Evolutionary conservation across 2,329 filamentous ascomycete genomes (phyloP).

Genomic region (Arthrobotrys megalospora): DNA sequence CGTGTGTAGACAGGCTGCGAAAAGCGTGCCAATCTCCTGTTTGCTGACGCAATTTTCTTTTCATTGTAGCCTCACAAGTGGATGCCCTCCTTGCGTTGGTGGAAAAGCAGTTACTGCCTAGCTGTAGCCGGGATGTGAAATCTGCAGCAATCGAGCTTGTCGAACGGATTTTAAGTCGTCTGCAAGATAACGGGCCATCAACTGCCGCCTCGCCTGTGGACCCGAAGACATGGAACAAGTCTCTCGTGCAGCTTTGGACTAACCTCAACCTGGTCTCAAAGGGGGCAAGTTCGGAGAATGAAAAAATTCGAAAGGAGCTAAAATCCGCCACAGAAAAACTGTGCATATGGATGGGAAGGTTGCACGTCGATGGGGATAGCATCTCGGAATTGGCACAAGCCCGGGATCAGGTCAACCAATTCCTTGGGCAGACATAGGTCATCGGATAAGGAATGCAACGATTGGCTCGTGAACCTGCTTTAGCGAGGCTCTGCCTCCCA

Average conservation of each 20-base stretch:
- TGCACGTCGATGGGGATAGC: conserved; percentile 47
- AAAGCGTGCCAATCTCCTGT: conserved; percentile 37
- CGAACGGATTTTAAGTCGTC: conserved; percentile 59
- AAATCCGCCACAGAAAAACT: conserved; percentile 60
- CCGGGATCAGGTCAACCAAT: conserved; percentile 59
- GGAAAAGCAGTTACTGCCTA: conserved; percentile 60
- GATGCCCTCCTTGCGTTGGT: conserved; percentile 56
- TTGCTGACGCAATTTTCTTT: conserved; percentile 57
- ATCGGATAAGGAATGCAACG: conserved; percentile 49
- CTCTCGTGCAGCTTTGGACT: conserved; percentile 60
- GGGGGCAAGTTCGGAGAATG: conserved; percentile 61
- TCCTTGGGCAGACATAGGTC: conserved; percentile 57
- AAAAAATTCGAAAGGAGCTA: conserved; percentile 59
- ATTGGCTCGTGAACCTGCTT: conserved; percentile 59
- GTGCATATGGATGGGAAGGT: conserved; percentile 53
- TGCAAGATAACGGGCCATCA: conserved; percentile 60
- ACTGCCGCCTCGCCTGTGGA: conserved; percentile 60
- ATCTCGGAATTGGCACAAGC: conserved; percentile 50
- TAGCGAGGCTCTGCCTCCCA: conserved; percentile 58
- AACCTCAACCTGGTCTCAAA: conserved; percentile 58
- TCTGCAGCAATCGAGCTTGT: conserved; percentile 53
- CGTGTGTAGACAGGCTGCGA: conserved; percentile 7
- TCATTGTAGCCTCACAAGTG: conserved; percentile 56
- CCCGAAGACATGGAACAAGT: conserved; percentile 61
- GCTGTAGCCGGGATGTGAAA: conserved; percentile 59